Percentiles rank a stretch among this genome's conserved stretches.
phyloP scores from a whole-genome alignment of 1,284 basidiomycete species.

The Ustilago hordei region DNA sequence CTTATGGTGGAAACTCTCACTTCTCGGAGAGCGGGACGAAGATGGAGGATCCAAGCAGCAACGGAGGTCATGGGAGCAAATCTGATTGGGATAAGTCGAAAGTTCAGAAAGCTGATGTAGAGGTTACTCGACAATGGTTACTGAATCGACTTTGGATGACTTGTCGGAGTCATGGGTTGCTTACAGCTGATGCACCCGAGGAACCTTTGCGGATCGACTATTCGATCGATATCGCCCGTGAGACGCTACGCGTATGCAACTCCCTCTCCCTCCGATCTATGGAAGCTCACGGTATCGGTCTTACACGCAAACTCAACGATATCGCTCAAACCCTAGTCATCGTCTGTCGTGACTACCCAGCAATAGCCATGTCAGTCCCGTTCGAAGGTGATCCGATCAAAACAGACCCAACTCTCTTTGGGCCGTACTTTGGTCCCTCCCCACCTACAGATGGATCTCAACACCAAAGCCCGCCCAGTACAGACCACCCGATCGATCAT shows the following conservation, averaged over 20 bases:
- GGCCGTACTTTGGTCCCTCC: conserved; percentile 41
- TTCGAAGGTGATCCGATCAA: conserved; percentile 53
- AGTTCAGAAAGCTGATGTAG: conserved; percentile 58
- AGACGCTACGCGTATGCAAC: conserved; percentile 56
- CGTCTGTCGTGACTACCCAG: conserved; percentile 54
- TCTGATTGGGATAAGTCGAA: conserved; percentile 48
- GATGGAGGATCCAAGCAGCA: conserved; percentile 9
- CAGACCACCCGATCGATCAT: conserved; percentile 10
- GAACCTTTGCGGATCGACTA: conserved; percentile 49
- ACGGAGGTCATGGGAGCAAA: conserved; percentile 5
- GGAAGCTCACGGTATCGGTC: conserved; percentile 62
- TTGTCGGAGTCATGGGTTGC: conserved; percentile 45
- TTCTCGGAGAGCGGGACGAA: conserved; percentile 3
- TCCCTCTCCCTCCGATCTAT: conserved; percentile 48
- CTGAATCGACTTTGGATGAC: conserved; percentile 59
- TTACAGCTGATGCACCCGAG: conserved; percentile 42
- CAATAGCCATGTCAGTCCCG: conserved; percentile 47
- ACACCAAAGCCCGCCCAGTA: conserved; percentile 8
- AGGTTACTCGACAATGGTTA: conserved; percentile 61
- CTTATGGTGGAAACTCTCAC: conserved; percentile 15
- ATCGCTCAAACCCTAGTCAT: conserved; percentile 59
- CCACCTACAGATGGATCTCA: conserved; percentile 17
- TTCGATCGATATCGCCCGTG: conserved; percentile 57
- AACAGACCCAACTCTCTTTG: conserved; percentile 38
- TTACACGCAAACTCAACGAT: conserved; percentile 59